Base-by-base conservation (phyloP, 1,284 basidiomycete species). In the Leccinum holopus region DNA sequence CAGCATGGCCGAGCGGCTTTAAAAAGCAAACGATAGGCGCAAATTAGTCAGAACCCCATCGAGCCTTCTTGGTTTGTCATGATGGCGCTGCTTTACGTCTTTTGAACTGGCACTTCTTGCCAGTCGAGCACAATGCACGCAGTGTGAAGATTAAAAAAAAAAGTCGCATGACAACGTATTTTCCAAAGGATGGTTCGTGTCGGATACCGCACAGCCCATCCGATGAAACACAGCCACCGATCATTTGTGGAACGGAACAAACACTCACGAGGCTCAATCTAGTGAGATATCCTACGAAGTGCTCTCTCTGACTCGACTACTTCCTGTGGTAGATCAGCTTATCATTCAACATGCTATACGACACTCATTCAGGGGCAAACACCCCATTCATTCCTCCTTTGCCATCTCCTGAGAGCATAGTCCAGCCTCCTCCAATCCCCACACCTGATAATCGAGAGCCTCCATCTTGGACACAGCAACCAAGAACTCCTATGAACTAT, bases 321-420 rank as follows among this genome's bases (percentile, higher is more conserved):
- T 21, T 47, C 44, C 44, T 47, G 44, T 47, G 44, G 44, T 47
- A 18, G 11, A 21, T 47, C 44, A 21, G 21, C 5, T 12, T 11
- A 47, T 47, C 44, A 47, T 21, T 58, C 59, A 65, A 16, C 58
- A 73, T 73, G 72, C 41, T 73, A 12, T 73, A 64, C 54, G 72
- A 73, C 54, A 65, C 68, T 56, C 75, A 75, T 30, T 72, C 74
- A 32, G 69, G 73, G 59, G 65, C 67, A 12, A 72, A 51, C 39
- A 73, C 75, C 44, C 75, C 72, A 21, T 74, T 76, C 62, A 76
- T 74, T 32, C 72, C 72, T 52, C 72, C 72, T 2, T 62, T 76
- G 12, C 72, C 72, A 21, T 74, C 72, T 10, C 72, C 72, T 1
- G 72, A 76, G 4, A 58, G 65, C 30, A 8, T 57, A 21, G 64